phyloP scores from a whole-genome alignment of 208 protist genomes.

The Acanthamoeba healyi region DNA sequence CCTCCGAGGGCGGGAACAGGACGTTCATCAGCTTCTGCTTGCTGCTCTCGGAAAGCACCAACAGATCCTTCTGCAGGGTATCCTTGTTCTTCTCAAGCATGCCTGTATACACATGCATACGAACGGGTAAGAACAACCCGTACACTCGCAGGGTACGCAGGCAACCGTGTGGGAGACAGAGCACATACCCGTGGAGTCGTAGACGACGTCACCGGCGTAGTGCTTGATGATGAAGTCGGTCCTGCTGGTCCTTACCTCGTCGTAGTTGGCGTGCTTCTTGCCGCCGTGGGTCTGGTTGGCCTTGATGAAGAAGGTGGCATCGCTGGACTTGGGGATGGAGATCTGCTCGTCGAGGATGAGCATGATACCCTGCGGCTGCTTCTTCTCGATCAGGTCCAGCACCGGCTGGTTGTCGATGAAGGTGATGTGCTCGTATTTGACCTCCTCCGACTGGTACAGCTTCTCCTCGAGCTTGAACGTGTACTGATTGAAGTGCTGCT shows the following conservation, averaged over 20 bases:
- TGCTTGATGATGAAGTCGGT: slow-evolving; percentile 21
- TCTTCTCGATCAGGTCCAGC: slow-evolving; percentile 31
- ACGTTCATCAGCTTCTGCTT: slow-evolving; percentile 24
- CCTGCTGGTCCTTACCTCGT: background rate
- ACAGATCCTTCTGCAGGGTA: slow-evolving; percentile 38
- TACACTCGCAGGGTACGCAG: too few relatives aligned
- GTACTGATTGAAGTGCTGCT: slow-evolving; percentile 97
- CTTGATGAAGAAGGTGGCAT: slow-evolving; percentile 31
- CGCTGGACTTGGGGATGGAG: slow-evolving; percentile 27
- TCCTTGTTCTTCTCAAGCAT: slow-evolving; percentile 32
- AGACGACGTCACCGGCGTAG: slow-evolving; percentile 10
- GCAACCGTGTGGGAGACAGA: background rate
- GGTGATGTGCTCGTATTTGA: slow-evolving; percentile 32
- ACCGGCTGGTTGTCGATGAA: slow-evolving; percentile 35
- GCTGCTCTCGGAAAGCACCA: slow-evolving; percentile 33
- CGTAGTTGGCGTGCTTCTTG: slow-evolving; percentile 29
- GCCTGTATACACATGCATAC: background rate
- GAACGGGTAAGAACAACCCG: background rate
- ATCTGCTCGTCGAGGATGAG: slow-evolving; percentile 23
- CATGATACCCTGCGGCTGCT: slow-evolving; percentile 1
- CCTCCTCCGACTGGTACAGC: slow-evolving; percentile 92
- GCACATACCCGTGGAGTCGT: background rate
- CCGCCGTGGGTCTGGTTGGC: slow-evolving; percentile 29
- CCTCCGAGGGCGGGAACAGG: slow-evolving; percentile 18
- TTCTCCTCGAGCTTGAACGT: slow-evolving; percentile 94